phyloP scores from a whole-genome alignment of 306 rosid species.

The Senna siamea region DNA sequence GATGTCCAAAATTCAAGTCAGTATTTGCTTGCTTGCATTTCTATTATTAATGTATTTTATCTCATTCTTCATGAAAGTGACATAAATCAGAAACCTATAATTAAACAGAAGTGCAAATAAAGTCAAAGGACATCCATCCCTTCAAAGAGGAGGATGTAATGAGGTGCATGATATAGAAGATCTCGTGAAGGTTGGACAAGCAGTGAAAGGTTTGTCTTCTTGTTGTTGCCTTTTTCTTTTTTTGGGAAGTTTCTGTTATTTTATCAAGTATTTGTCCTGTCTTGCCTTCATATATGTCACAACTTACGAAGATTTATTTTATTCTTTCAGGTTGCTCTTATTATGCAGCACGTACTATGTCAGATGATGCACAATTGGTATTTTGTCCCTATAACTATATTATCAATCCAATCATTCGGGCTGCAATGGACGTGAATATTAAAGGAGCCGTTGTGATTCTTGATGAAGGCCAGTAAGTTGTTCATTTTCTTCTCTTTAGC shows the following conservation, averaged over 20 bases:
- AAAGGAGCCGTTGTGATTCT: constrained; percentile 81
- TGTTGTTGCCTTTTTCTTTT: constrained; percentile 11
- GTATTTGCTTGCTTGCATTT: constrained; percentile 39
- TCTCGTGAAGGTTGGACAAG: constrained; percentile 81
- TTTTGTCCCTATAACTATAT: constrained; percentile 93
- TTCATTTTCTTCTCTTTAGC: constrained; percentile 11
- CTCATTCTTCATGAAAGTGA: constrained; percentile 26
- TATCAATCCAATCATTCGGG: constrained; percentile 89
- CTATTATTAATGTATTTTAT: constrained; percentile 12
- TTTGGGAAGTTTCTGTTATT: not conserved
- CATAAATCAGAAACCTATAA: constrained; percentile 20
- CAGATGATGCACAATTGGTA: constrained; percentile 81
- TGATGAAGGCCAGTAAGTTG: constrained; percentile 93
- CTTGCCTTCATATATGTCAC: constrained; percentile 20
- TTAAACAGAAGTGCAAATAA: constrained; percentile 67
- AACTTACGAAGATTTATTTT: not conserved
- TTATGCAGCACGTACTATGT: constrained; percentile 92
- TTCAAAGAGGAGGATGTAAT: constrained; percentile 91
- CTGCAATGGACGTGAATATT: constrained; percentile 92
- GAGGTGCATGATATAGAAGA: constrained; percentile 95
- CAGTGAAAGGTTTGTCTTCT: constrained; percentile 66
- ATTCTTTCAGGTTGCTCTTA: constrained; percentile 79
- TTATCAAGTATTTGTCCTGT: constrained; percentile 11
- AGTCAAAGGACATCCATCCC: constrained; percentile 80
- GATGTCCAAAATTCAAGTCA: constrained; percentile 88